Evolutionary conservation across 2,329 filamentous ascomycete species (phyloP), one percentile per base, ranked within the genome.

Genomic region (Ophiostoma sp.): DNA sequence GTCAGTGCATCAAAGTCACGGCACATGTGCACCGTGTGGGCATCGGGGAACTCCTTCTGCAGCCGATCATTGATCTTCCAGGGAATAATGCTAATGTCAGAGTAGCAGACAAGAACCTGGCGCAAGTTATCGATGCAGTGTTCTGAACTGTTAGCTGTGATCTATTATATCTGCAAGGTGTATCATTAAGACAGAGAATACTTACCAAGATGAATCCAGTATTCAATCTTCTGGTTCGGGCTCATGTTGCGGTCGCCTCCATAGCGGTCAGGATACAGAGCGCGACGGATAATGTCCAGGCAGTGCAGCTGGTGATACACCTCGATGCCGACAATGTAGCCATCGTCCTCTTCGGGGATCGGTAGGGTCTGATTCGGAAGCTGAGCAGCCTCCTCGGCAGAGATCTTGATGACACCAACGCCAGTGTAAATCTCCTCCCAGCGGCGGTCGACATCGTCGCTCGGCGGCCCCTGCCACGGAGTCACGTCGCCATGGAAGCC

Each of bases 61-160:
- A 42, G 64, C 3, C 64, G 64, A 8, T 65, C 64, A 16, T 65
- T 49, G 27, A 65, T 65, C 1, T 65, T 47, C 64, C 64, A 65
- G 9, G 64, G 64, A 16, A 65, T 65, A 27, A 65, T 65, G 64
- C 64, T 65, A 27, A 65, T 42, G 12, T 65, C 64, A 2, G 64
- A 65, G 44, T 65, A 65, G 44, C 64, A 65, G 8, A 49, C 44
- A 3, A 65, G 38, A 5, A 44, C 45, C 42, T 65, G 64, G 64
- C 64, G 64, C 11, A 65, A 27, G n/a, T 65, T 65, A 14, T 65
- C 64, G 42, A 65, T 65, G 27, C 64, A 65, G 64, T 65, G 64
- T 49, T 65, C 49, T 55, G 49, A 7, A 27, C 4, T 27, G 49
- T 55, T 36, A 55, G 49, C 7, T 3, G 18, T 11, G 2, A 27